These are phyloP conservation scores for Paecilomyces niveus DNA, from an alignment of 2,329 filamentous ascomycete species.

Conservation along the genomic window DNA sequence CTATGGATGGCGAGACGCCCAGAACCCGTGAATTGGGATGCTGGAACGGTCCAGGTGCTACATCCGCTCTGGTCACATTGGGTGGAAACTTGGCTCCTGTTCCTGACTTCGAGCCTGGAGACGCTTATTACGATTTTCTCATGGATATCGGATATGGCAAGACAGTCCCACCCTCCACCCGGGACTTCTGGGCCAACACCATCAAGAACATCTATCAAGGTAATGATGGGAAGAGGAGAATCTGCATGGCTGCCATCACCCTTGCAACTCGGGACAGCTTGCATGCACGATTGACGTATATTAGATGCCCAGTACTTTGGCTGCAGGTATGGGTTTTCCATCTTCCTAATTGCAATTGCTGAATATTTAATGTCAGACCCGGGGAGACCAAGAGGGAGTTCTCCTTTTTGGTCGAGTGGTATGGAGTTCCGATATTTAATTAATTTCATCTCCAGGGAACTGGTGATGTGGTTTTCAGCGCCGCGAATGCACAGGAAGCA, in stretches of 20 bases:
- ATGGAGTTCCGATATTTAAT: no score
- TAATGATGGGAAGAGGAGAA: conserved; percentile 37
- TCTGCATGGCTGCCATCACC: conserved; percentile 40
- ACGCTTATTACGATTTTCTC: conserved; percentile 37
- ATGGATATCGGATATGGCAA: conserved; percentile 40
- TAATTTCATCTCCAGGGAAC: conserved; percentile 13
- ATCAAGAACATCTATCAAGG: conserved; percentile 39
- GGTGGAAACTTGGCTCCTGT: conserved; percentile 29
- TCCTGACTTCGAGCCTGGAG: conserved; percentile 30
- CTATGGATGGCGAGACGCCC: conserved; percentile 39
- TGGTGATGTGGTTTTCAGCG: conserved; percentile 7
- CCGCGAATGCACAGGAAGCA: conserved; percentile 26
- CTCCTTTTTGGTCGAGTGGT: no score
- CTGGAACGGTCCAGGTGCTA: conserved; percentile 33
- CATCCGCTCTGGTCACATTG: conserved; percentile 25
- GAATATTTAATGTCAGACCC: no score
- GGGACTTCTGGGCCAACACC: conserved; percentile 34
- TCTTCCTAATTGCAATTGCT: conserved; percentile 30
- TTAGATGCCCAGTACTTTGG: conserved; percentile 43
- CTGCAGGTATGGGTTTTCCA: conserved; percentile 33
- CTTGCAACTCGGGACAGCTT: conserved; percentile 40
- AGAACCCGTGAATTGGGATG: conserved; percentile 36
- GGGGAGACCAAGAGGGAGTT: no score
- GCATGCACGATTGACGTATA: conserved; percentile 34
- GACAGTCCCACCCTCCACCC: conserved; percentile 19